Conservation (phyloP, 495 filamentous ascomycete species). For the Aspergillus steynii region DNA sequence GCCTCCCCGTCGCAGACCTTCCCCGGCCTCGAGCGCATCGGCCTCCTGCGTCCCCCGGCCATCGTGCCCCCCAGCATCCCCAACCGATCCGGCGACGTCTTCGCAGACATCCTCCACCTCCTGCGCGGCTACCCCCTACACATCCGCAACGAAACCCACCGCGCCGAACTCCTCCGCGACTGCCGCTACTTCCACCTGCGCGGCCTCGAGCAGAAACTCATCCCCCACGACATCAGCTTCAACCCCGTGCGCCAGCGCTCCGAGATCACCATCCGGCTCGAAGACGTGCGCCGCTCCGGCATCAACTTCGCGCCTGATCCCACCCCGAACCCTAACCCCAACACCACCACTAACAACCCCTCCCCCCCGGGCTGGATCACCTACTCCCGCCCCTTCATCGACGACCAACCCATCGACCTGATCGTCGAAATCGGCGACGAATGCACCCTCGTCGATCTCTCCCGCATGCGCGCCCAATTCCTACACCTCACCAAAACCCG, state of each 20-base stretch:
- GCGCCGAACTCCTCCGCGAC: constrained; percentile 76
- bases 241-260: constrained; percentile 65
- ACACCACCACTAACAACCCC: too few species aligned
- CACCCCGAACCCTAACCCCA: constrained; percentile 12
- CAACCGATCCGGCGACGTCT: constrained; percentile 74
- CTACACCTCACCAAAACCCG: constrained; percentile 64
- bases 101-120: constrained; percentile 80
- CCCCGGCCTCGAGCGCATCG: constrained; percentile 76
- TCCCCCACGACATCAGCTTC: constrained; percentile 73
- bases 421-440: constrained; percentile 79
- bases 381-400: constrained; percentile 81
- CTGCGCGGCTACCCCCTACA: constrained; percentile 84
- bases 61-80: constrained; percentile 82
- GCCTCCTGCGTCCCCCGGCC: constrained; percentile 85
- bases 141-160: constrained; percentile 76
- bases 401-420: constrained; percentile 69
- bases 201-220: constrained; percentile 84
- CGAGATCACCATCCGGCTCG: constrained; percentile 80
- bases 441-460: constrained; percentile 61
- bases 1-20: constrained; percentile 76
- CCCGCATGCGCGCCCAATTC: constrained; percentile 65
- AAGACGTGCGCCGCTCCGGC: constrained; percentile 84
- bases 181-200: constrained; percentile 93
- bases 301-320: constrained; percentile 61
- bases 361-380: constrained; percentile 59